phyloP scores from a whole-genome alignment of 2,329 filamentous ascomycete species.

The Pseudocercospora musae region DNA sequence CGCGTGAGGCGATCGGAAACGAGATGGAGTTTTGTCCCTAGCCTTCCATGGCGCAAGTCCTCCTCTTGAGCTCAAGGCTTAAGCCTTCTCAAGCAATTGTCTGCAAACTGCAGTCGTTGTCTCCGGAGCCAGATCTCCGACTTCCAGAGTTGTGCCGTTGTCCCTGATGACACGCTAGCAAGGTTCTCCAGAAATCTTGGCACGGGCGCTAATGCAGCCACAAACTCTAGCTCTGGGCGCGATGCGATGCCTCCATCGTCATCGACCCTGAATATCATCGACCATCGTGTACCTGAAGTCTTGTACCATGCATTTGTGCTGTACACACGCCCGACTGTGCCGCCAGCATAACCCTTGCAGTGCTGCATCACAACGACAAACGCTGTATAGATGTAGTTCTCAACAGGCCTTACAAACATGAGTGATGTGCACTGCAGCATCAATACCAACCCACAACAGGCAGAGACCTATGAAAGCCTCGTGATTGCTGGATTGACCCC shows the following conservation, averaged over 20 bases:
- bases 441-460: too few species aligned
- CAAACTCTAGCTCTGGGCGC: background rate
- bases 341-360: too few species aligned
- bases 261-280: background rate
- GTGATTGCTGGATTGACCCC: too few species aligned
- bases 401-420: too few species aligned
- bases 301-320: background rate
- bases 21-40: background rate
- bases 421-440: too few species aligned
- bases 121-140: background rate
- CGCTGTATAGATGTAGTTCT: too few species aligned
- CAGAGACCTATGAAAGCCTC: too few species aligned
- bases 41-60: background rate
- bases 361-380: too few species aligned
- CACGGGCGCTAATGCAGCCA: background rate
- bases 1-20: background rate
- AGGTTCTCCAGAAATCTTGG: background rate
- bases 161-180: background rate
- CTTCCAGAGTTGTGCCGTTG: background rate
- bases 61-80: background rate
- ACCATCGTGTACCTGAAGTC: background rate
- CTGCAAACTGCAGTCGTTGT: constrained; percentile 6
- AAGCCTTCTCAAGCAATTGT: background rate
- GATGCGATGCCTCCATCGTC: background rate
- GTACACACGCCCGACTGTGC: background rate